Percentiles rank a stretch among this genome's conserved stretches.
Conservation (phyloP, 305 asterid species). For the Solanum hybrid region DNA sequence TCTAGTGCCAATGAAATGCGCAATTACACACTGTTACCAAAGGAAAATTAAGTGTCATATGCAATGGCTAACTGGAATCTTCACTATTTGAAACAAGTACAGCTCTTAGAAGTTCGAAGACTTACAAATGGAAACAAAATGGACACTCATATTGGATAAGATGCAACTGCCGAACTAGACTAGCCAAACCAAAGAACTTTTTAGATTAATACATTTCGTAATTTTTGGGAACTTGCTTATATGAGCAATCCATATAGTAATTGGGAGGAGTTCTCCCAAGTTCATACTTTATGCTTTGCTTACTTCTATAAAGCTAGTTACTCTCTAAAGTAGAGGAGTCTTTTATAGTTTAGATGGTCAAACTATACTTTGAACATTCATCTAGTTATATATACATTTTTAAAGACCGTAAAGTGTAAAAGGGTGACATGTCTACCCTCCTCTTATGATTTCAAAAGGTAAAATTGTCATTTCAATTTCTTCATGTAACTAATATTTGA, state of each 20-base stretch:
- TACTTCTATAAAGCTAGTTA: neutral
- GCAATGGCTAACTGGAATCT: neutral
- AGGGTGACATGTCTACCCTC: neutral
- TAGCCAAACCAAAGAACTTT: neutral
- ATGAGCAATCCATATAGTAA: neutral
- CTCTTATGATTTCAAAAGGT: neutral
- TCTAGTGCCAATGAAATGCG: neutral
- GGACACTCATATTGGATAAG: neutral
- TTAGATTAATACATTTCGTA: neutral
- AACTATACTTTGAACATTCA: neutral
- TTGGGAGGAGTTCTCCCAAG: neutral
- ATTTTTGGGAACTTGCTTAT: neutral
- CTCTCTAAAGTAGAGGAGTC: neutral
- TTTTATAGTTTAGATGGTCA: neutral
- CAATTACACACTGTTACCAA: neutral
- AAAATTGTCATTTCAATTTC: neutral
- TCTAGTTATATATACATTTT: neutral
- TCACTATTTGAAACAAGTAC: neutral
- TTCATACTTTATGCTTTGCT: neutral
- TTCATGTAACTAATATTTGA: neutral
- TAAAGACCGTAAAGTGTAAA: neutral
- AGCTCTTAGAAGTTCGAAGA: neutral
- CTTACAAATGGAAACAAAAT: neutral
- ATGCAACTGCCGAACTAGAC: neutral
- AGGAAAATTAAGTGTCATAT: neutral